Conservation (phyloP, 768 basidiomycete genomes). For the Boletus speciosus region DNA sequence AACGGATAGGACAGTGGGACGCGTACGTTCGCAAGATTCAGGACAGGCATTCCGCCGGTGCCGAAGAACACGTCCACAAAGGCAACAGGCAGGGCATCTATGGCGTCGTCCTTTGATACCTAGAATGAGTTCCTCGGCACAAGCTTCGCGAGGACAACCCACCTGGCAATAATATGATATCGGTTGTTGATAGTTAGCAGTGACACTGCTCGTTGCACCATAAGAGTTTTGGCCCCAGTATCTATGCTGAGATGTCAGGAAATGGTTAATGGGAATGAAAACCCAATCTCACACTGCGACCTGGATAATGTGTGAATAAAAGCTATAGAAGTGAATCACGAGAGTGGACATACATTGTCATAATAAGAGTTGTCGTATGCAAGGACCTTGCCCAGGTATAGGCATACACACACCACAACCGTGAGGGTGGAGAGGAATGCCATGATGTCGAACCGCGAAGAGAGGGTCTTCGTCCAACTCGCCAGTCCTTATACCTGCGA, state of each 20-base stretch:
- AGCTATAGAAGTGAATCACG: neutral
- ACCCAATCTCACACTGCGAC: slow-evolving; percentile 48
- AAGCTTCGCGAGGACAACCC: slow-evolving; percentile 10
- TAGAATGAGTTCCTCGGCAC: slow-evolving; percentile 1
- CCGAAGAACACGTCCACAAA: slow-evolving; percentile 67
- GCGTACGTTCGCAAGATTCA: slow-evolving; percentile 67
- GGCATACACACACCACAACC: slow-evolving; percentile 1
- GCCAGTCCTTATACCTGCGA: slow-evolving; percentile 16
- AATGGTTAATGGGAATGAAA: neutral
- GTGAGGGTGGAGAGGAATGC: neutral
- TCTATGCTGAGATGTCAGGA: slow-evolving; percentile 30
- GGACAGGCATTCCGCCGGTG: slow-evolving; percentile 54
- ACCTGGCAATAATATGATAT: slow-evolving; percentile 65
- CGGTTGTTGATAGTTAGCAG: slow-evolving; percentile 56
- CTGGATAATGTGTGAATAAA: slow-evolving; percentile 30
- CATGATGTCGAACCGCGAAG: slow-evolving; percentile 16
- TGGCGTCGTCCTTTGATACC: slow-evolving; percentile 51
- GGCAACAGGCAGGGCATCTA: slow-evolving; percentile 67
- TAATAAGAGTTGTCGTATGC: slow-evolving; percentile 57
- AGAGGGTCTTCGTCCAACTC: neutral
- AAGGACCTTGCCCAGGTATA: slow-evolving; percentile 16
- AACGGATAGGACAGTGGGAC: neutral
- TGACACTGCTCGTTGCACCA: slow-evolving; percentile 51
- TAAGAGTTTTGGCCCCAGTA: slow-evolving; percentile 80
- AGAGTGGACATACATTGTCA: slow-evolving; percentile 53